Base-by-base conservation (phyloP, 495 filamentous ascomycete genomes). In the Neurospora cerealis region DNA sequence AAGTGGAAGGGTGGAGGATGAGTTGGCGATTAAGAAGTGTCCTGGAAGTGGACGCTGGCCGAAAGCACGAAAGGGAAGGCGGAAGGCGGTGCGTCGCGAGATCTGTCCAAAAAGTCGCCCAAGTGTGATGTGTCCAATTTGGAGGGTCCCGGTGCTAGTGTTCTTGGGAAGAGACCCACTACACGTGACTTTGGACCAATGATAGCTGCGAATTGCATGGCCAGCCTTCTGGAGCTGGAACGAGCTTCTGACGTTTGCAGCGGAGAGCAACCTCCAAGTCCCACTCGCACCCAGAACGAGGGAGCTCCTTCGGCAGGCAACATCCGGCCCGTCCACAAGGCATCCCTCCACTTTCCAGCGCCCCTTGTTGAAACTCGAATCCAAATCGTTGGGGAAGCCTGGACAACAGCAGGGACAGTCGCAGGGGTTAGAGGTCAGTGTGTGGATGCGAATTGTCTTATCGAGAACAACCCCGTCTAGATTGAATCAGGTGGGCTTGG, bases 61-160 rank as follows among this genome's bases (percentile, higher is more conserved):
- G 40, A 77, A 77, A 78, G 75, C 42, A 46, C 46, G 46, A 54
- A 79, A 80, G 77, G 78, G 78, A 76, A 77, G 79, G 77, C 73
- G 69, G 79, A 80, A 80, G 78, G 82, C 76, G 79, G 75, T 66
- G 74, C 76, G 80, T 77, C 77, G 76, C 77, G 75, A 81, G 82
- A 86, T 86, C 82, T 86, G 84, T 82, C 84, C 81, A 83, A 83
- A 84, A 84, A 82, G 78, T 75, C 74, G 81, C 82, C 79, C 80
- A 66, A 66, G 28, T 82, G 79, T 80, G 83, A 86, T 86, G 84
- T 86, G 85, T 85, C 85, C 84, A 84, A 86, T 83, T 84, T 81
- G 81, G 77, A 82, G 54, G 54, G 54, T 66, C 54, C 54, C 54
- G 48, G 48, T 60, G 48, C 11, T 60, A 54, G 46, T 60, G 48